These are phyloP conservation scores for Amylostereum chailletii DNA, from an alignment of 1,284 basidiomycete genomes.

Conservation along the genomic window DNA sequence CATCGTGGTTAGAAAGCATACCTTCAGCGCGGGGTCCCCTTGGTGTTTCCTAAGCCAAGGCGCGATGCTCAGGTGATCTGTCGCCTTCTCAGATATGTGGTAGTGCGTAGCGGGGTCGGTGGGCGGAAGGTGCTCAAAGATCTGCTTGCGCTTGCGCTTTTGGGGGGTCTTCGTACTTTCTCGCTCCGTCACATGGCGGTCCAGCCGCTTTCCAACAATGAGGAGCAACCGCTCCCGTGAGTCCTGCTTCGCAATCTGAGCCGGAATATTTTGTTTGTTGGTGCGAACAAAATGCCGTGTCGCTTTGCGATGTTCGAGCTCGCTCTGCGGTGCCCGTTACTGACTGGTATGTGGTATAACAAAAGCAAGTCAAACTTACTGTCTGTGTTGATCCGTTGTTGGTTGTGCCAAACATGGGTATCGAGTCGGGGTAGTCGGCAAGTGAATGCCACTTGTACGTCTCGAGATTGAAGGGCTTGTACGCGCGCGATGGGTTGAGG, in stretches of 20 bases:
- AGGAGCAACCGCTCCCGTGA: constrained; percentile 2
- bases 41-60: too few relatives aligned
- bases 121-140: too few relatives aligned
- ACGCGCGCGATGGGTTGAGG: too few relatives aligned
- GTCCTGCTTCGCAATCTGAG: constrained; percentile 14
- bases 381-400: constrained; percentile 10
- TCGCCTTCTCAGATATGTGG: too few relatives aligned
- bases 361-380: constrained; percentile 11
- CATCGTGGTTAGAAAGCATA: too few relatives aligned
- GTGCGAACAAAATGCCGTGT: constrained; percentile 13
- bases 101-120: too few relatives aligned
- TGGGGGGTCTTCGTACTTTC: too few relatives aligned
- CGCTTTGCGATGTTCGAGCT: constrained; percentile 11
- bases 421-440: not conserved
- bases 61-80: too few relatives aligned
- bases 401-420: not conserved
- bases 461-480: not conserved
- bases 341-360: not conserved
- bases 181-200: too few relatives aligned
- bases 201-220: too few relatives aligned
- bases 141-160: too few relatives aligned
- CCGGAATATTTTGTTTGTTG: constrained; percentile 7
- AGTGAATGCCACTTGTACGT: constrained; percentile 5
- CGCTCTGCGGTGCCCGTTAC: not conserved
- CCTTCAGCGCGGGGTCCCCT: too few relatives aligned